Evolutionary conservation across 164 flowering plant species (phyloP).

Genomic region (Stephania yunnanensis): DNA sequence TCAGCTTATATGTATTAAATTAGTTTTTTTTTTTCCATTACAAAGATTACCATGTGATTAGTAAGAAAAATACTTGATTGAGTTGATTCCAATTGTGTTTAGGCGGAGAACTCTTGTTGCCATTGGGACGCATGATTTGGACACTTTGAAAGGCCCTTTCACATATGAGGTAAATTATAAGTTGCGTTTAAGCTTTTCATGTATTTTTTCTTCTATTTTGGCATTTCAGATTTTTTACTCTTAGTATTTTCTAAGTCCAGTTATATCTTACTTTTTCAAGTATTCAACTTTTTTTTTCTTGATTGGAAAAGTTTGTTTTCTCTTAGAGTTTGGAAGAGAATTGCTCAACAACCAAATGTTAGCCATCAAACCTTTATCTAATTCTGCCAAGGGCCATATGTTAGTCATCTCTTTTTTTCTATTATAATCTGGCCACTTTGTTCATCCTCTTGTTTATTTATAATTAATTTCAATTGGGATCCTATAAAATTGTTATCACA

Average conservation of each 20-base stretch:
- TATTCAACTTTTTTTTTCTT: neutral
- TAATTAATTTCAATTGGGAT: too few relatives aligned
- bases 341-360: neutral
- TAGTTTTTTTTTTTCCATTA: neutral
- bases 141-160: conserved; percentile 82
- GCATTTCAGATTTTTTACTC: neutral
- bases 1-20: neutral
- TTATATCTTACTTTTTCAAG: neutral
- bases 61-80: neutral
- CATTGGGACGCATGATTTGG: conserved; percentile 98
- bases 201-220: neutral
- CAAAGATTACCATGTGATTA: neutral
- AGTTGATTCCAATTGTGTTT: neutral
- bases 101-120: conserved; percentile 94
- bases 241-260: neutral
- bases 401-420: neutral
- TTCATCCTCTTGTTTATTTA: neutral
- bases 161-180: conserved; percentile 71
- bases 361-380: neutral
- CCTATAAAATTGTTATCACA: too few relatives aligned
- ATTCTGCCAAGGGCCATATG: neutral
- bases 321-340: neutral
- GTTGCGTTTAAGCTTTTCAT: neutral
- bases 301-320: neutral
- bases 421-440: neutral